A percentile compares a stretch with the other conserved stretches of the same genome.
These are phyloP conservation scores for Diplodia sapinea DNA, from an alignment of 2,329 filamentous ascomycete genomes.

Conservation along the genomic window DNA sequence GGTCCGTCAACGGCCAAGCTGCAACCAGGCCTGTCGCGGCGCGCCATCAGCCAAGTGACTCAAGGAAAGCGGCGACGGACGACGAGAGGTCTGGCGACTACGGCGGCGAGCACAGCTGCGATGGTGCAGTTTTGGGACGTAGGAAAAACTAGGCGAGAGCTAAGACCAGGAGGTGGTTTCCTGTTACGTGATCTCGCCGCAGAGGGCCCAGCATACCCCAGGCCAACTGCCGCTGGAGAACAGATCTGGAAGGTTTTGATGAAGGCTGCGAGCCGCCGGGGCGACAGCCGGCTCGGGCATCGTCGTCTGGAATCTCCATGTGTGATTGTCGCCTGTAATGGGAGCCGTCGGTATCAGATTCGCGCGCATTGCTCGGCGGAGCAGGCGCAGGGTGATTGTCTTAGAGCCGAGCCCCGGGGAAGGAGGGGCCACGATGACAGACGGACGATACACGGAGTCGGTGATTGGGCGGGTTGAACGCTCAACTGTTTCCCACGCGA, in stretches of 20 bases:
- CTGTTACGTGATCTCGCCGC: slow-evolving; percentile 29
- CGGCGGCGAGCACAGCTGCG: not conserved
- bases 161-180: slow-evolving; percentile 29
- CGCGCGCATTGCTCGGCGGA: not conserved
- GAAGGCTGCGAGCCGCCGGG: not conserved
- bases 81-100: slow-evolving; percentile 9
- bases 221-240: slow-evolving; percentile 1
- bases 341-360: not conserved
- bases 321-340: slow-evolving; percentile 1
- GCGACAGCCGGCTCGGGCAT: slow-evolving; percentile 1
- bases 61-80: slow-evolving; percentile 8
- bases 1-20: slow-evolving; percentile 11
- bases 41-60: slow-evolving; percentile 8
- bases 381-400: not conserved
- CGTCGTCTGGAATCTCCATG: not conserved
- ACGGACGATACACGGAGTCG: not conserved
- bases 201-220: slow-evolving; percentile 16
- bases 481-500: slow-evolving; percentile 3
- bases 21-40: not conserved
- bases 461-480: slow-evolving; percentile 12
- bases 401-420: not conserved
- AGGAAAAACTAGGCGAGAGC: slow-evolving; percentile 24
- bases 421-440: not conserved
- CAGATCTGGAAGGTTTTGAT: slow-evolving; percentile 4
- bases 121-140: not conserved